phyloP scores from a whole-genome alignment of 768 basidiomycete genomes.

The Suillus hirtellus region DNA sequence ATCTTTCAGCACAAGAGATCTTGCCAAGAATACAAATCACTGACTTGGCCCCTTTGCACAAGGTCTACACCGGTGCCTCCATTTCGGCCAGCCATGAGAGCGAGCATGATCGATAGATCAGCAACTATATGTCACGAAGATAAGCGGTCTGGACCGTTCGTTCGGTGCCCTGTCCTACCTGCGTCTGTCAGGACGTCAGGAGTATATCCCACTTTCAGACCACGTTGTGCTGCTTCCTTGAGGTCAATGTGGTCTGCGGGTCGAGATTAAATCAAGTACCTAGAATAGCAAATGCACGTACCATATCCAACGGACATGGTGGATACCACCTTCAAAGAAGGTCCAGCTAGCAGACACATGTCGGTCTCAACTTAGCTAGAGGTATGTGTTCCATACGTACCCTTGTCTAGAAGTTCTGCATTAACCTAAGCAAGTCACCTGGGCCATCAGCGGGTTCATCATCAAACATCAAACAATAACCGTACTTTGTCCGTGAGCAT shows the following conservation, averaged over 20 bases:
- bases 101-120: constrained; percentile 87
- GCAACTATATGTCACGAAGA: constrained; percentile 60
- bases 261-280: neutral
- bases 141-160: neutral
- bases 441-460: neutral
- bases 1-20: neutral
- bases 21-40: constrained; percentile 20
- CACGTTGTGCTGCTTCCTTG: constrained; percentile 53
- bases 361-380: constrained; percentile 5
- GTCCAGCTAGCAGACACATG: constrained; percentile 57
- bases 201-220: constrained; percentile 83
- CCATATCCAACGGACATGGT: constrained; percentile 93
- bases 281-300: constrained; percentile 30
- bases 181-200: constrained; percentile 94
- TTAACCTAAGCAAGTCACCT: constrained; percentile 52
- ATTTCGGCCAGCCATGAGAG: constrained; percentile 90
- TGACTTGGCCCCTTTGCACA: constrained; percentile 69
- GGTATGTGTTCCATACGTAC: constrained; percentile 25
- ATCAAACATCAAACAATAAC: neutral
- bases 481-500: constrained; percentile 73
- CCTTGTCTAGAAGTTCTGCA: constrained; percentile 52
- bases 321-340: constrained; percentile 76
- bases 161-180: constrained; percentile 43
- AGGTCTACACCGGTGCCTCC: constrained; percentile 61
- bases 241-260: constrained; percentile 81